phyloP scores from a whole-genome alignment of 2,329 filamentous ascomycete species.

The Colletotrichum liriopes region DNA sequence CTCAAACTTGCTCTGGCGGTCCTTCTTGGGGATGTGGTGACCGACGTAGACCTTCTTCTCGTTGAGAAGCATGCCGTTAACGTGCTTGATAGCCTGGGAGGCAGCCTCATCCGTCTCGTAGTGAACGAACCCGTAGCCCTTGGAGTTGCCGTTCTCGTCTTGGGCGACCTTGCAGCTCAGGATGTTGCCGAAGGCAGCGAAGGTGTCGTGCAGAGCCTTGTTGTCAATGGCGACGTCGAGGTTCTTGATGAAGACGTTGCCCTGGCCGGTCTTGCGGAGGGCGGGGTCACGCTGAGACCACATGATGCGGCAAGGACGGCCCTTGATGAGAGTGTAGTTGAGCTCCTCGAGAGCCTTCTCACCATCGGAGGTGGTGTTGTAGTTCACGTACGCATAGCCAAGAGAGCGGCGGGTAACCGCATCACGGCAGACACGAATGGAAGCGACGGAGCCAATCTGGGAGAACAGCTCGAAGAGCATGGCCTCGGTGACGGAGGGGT shows the following conservation, averaged over 20 bases:
- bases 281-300: constrained; percentile 99
- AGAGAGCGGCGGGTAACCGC: constrained; percentile 98
- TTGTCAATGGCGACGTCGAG: constrained; percentile 98
- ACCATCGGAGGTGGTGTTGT: constrained; percentile 96
- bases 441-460: constrained; percentile 98
- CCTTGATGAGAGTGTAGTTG: constrained; percentile 99
- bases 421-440: constrained; percentile 99
- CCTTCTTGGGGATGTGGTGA: constrained; percentile 99
- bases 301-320: constrained; percentile 99
- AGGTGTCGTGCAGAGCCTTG: constrained; percentile 99
- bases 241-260: constrained; percentile 99
- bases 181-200: constrained; percentile 98
- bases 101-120: constrained; percentile 99
- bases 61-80: constrained; percentile 99
- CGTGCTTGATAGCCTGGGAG: constrained; percentile 97
- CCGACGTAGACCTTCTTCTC: constrained; percentile 99
- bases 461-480: constrained; percentile 99
- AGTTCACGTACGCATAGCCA: constrained; percentile 99
- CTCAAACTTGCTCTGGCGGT: constrained; percentile 99
- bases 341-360: constrained; percentile 99
- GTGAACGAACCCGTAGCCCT: constrained; percentile 99
- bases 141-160: constrained; percentile 96
- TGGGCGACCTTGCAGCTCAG: constrained; percentile 99
- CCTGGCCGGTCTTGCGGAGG: constrained; percentile 98
- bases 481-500: constrained; percentile 97